Base-by-base conservation (phyloP, 768 basidiomycete species). In the Trametes cingulata region DNA sequence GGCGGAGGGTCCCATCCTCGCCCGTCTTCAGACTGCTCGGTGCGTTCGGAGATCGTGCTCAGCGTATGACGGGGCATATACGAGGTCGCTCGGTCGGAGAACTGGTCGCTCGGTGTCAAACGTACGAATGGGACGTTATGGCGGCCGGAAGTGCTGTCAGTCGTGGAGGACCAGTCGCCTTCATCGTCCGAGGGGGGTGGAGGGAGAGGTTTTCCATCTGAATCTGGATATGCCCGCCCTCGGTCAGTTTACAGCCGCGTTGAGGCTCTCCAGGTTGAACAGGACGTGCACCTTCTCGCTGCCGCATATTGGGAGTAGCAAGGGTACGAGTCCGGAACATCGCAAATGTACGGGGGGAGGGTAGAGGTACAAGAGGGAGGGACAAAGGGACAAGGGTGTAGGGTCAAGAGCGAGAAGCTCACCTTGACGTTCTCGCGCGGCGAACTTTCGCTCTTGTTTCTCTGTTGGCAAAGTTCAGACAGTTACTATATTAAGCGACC, bases 371-470 rank as follows among this genome's bases (percentile, higher is more conserved):
- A 52, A 24, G 53, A 56, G 54, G 37, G 39, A 72, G 69, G 54
- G 68, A 63, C 65, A 58, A 55, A 62, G 57, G 43, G 40, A 52
- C 52, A 60, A 67, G 48, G 56, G 62, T 52, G 67, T 65, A 72
- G 74, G 72, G 70, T 69, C 68, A 70, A 75, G 74, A 68, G 43
- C 58, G 58, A 66, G 67, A 63, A 64, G 80, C 93, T 89, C 78
- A 95, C 94, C 95, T 90, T 87, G 89, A 67, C 90, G 86, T 70
- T 91, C 90, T 66, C 77, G 82, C 24, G 86, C 87, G 49, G 79
- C 76, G 45, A 81, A 78, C 67, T 80, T 82, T 62, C 84, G 81
- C 25, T 84, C 82, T 64, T 87, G 82, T 69, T 92, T 87, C 70
- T 89, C 93, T 91, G 67, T 64, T 51, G 22, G 14, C 37, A 15